Evolutionary conservation across 2,329 filamentous ascomycete species (phyloP), one percentile per base, ranked within the genome.

Genomic region (Sporothrix brunneoviolacea): DNA sequence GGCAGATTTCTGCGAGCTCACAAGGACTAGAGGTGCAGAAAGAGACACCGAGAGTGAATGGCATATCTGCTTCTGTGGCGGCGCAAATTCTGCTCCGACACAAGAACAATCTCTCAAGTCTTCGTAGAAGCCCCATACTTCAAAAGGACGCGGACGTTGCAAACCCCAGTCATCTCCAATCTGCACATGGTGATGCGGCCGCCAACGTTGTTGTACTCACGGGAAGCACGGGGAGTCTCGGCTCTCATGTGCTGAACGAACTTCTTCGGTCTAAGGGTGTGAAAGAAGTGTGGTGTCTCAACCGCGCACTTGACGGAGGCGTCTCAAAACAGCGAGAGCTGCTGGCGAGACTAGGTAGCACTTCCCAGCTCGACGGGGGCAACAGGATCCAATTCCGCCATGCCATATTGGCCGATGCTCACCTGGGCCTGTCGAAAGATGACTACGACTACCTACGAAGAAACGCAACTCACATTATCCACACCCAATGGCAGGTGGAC

Each of bases 401-500:
- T 22, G 27, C 45, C 7, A 10, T 16, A 2, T 16, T 48, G 5
- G 4, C 35, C 2, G 13, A 16, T 9, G n/a, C 5, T 16, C 16
- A 21, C 12, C 45, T 48, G 4, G 46, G 37, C 15, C 37, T 48
- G 2, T 1, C 28, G 1, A 3, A 2, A 2, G 28, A 40, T 1
- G 36, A 32, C 19, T 48, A 48, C 28, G 13, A 27, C 6, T 18
- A 10, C 5, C 37, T 48, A 6, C 15, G 16, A 8, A 19, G 15
- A 9, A 22, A 38, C 2, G 46, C n/a, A 8, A 48, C 46, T 8
- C 46, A 41, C 37, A 22, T 41, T 19, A 18, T 48, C 22, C 46
- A 48, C 19, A 48, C 36, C 4, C 46, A 48, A 37, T 48, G 46
- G 46, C 46, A 40, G 28, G 46, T 48, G 24, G 37, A 48, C 36